Conservation (phyloP, 78 protist species). For the Polysphondylium violaceum region DNA sequence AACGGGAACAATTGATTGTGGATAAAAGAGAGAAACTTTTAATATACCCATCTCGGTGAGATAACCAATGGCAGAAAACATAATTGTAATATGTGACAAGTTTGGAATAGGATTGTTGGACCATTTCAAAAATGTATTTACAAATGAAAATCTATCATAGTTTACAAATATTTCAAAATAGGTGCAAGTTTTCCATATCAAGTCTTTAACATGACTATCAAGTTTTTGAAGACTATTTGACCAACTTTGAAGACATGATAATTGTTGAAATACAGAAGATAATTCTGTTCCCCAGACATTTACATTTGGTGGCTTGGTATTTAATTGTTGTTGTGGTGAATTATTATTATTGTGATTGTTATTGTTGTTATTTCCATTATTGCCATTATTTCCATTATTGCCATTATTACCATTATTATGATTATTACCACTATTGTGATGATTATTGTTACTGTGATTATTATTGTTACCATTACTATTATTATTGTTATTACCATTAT, state of each 20-base stretch:
- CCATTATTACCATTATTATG: too few relatives aligned
- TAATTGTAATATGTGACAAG: conserved; percentile 50
- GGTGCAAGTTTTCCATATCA: conserved; percentile 67
- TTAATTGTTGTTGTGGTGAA: conserved; percentile 6
- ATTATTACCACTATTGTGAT: too few relatives aligned
- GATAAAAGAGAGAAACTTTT: conserved; percentile 12
- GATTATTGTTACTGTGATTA: too few relatives aligned
- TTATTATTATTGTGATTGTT: background rate
- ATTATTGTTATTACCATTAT: too few relatives aligned
- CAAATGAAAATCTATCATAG: conserved; percentile 61
- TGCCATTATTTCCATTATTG: too few relatives aligned
- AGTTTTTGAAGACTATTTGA: conserved; percentile 16
- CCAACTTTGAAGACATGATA: conserved; percentile 61
- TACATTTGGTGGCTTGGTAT: background rate
- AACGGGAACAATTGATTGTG: conserved; percentile 23
- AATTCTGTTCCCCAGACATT: conserved; percentile 56
- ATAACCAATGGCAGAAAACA: conserved; percentile 81
- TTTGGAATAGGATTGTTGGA: conserved; percentile 62
- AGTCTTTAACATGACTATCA: background rate
- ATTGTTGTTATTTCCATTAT: background rate
- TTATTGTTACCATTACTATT: too few relatives aligned
- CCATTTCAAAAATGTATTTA: conserved; percentile 43
- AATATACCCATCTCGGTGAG: conserved; percentile 56
- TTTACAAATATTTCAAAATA: conserved; percentile 25
- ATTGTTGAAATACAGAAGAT: conserved; percentile 57